Conservation (phyloP, 805 yeast species). For the Saccharomyces mikatae region DNA sequence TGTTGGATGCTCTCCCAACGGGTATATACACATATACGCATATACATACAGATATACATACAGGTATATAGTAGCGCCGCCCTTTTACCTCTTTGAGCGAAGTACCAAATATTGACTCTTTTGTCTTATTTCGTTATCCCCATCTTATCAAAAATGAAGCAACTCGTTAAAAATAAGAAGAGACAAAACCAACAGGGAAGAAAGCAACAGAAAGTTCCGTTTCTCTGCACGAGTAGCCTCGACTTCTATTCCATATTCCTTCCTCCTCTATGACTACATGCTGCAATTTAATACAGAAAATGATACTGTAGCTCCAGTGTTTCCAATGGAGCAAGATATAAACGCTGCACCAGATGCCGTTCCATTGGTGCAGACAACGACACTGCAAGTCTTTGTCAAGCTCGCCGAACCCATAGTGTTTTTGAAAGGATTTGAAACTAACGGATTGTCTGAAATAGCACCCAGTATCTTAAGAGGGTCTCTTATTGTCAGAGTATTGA, state of each 20-base stretch:
- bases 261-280: not conserved
- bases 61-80: not conserved
- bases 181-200: not conserved
- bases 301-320: conserved; percentile 32
- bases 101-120: not conserved
- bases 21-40: not conserved
- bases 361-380: conserved; percentile 52
- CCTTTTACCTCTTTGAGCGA: not conserved
- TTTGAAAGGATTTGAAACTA: conserved; percentile 66
- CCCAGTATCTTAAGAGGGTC: conserved; percentile 79
- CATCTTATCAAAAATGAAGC: not conserved
- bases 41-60: not conserved
- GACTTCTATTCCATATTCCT: not conserved
- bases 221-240: not conserved
- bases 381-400: conserved; percentile 55
- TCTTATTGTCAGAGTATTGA: conserved; percentile 54
- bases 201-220: not conserved
- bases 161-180: not conserved
- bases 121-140: not conserved
- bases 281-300: not conserved
- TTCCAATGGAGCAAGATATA: conserved; percentile 44
- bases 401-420: conserved; percentile 74
- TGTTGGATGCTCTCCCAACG: not conserved
- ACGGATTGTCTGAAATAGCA: conserved; percentile 56
- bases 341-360: conserved; percentile 30